Percentiles rank a stretch among this genome's conserved stretches.
These are phyloP conservation scores for Colletotrichum sp. DNA, from an alignment of 2,329 filamentous ascomycete species.

Conservation along the genomic window DNA sequence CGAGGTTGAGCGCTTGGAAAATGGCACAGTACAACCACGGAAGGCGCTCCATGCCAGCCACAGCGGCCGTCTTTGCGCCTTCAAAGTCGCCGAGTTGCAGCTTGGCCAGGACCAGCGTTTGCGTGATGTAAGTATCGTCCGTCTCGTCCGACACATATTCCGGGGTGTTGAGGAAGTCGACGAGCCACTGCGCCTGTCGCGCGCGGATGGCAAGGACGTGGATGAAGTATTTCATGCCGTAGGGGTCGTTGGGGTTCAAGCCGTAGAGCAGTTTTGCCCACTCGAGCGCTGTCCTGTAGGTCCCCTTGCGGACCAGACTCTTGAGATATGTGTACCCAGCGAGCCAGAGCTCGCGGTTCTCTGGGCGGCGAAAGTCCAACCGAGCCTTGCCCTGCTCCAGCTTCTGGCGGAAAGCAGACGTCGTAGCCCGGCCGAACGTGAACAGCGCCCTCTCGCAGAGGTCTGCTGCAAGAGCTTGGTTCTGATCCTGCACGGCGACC, in stretches of 20 bases:
- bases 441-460: constrained; percentile 91
- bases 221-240: constrained; percentile 79
- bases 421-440: constrained; percentile 86
- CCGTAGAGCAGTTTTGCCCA: constrained; percentile 88
- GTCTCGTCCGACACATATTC: constrained; percentile 43
- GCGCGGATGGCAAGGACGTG: constrained; percentile 87
- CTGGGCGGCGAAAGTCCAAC: constrained; percentile 79
- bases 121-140: constrained; percentile 70
- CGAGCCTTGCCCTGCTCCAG: constrained; percentile 80
- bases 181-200: constrained; percentile 75
- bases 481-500: constrained; percentile 89
- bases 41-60: constrained; percentile 70
- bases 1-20: constrained; percentile 80
- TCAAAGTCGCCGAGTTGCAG: constrained; percentile 67
- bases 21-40: constrained; percentile 87
- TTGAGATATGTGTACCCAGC: constrained; percentile 88
- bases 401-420: constrained; percentile 80
- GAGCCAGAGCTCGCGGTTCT: constrained; percentile 93
- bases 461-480: constrained; percentile 84
- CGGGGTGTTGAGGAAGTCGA: constrained; percentile 66
- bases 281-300: constrained; percentile 89
- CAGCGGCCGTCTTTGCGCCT: constrained; percentile 69
- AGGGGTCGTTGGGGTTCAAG: constrained; percentile 80
- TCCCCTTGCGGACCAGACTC: constrained; percentile 87
- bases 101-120: constrained; percentile 78